Conservation (phyloP, 2,329 filamentous ascomycete species). For the Trichoderma sp. region DNA sequence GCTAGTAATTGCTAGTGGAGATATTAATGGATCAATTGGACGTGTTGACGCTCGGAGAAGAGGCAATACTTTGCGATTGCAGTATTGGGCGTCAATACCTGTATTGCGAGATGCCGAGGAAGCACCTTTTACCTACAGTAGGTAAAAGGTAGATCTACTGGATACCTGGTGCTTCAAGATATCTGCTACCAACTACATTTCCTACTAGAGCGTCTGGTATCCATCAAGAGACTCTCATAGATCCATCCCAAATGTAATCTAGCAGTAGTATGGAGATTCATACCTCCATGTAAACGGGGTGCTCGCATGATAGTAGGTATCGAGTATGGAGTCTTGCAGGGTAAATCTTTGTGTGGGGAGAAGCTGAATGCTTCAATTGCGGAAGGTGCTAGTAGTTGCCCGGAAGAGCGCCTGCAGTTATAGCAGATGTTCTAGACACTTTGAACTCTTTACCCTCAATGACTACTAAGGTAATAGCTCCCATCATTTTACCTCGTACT, state of each 20-base stretch:
- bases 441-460: background rate
- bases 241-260: no score
- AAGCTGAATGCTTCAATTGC: background rate
- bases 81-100: background rate
- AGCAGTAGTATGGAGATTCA: no score
- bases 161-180: no score
- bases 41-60: background rate
- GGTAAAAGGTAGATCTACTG: no score
- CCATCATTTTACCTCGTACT: background rate
- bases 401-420: background rate
- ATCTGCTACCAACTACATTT: no score
- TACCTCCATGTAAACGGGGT: background rate
- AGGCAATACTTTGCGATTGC: background rate
- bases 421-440: no score
- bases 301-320: no score
- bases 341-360: background rate
- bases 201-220: no score
- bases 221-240: no score
- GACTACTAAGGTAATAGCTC: no score
- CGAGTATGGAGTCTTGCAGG: background rate
- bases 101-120: background rate
- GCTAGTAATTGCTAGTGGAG: background rate
- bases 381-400: background rate
- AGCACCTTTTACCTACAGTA: background rate
- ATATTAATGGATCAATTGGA: background rate